Percentiles rank a stretch among this genome's conserved stretches.
Conservation (phyloP, 768 basidiomycete species). For the Lenzites betulinus region DNA sequence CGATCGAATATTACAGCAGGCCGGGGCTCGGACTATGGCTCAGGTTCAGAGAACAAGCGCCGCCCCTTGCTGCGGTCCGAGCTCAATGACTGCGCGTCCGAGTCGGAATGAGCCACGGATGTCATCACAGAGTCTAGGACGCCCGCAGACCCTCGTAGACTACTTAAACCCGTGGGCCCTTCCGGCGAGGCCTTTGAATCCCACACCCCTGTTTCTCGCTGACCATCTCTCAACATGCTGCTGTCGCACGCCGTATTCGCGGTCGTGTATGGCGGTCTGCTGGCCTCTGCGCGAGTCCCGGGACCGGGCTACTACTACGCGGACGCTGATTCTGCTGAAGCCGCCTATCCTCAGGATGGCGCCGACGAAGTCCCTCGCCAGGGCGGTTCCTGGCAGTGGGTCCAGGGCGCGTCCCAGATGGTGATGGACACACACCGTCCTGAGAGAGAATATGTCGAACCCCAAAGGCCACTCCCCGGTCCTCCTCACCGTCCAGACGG, state of each 20-base stretch:
- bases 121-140: too few species aligned
- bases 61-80: constrained; percentile 13
- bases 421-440: neutral
- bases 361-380: neutral
- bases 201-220: neutral
- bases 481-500: neutral
- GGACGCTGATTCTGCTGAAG: neutral
- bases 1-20: neutral
- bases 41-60: neutral
- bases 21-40: constrained; percentile 10
- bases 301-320: constrained; percentile 4
- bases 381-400: neutral
- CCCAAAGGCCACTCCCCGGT: neutral
- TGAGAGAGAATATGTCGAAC: neutral
- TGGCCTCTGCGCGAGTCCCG: constrained; percentile 17
- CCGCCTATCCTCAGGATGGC: neutral
- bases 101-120: neutral
- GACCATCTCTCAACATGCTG: constrained; percentile 18
- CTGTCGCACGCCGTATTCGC: constrained; percentile 26
- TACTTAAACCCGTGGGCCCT: too few species aligned
- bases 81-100: constrained; percentile 2
- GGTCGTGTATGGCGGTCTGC: constrained; percentile 22
- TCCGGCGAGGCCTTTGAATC: too few species aligned
- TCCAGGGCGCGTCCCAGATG: constrained; percentile 1
- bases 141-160: neutral